Conservation (phyloP, 176 grass and related monocot species). For the Melocanna baccifera region DNA sequence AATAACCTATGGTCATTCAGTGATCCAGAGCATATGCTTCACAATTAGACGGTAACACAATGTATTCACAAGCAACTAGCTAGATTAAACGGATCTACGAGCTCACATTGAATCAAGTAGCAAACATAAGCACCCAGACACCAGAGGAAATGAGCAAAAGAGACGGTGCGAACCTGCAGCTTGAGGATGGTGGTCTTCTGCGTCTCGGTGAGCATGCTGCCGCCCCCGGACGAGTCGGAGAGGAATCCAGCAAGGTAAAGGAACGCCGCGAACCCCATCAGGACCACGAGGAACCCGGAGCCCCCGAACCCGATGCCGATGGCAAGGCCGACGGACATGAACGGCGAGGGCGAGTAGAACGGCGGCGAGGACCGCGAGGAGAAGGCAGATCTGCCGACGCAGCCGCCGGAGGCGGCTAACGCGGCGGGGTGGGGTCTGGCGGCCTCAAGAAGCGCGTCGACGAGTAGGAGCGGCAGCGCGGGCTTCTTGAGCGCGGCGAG, state of each 20-base stretch:
- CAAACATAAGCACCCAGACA: not conserved
- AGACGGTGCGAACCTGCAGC: constrained; percentile 54
- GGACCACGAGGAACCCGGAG: constrained; percentile 52
- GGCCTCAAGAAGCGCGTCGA: constrained; percentile 56
- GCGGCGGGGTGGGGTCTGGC: constrained; percentile 45
- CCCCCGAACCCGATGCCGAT: constrained; percentile 70
- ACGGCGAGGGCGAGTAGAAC: constrained; percentile 74
- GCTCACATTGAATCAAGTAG: too few species aligned
- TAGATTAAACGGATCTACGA: too few species aligned
- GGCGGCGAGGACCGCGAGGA: constrained; percentile 46
- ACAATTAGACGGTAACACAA: too few species aligned
- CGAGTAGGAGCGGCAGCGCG: constrained; percentile 52
- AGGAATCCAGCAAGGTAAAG: constrained; percentile 74
- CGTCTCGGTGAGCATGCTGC: constrained; percentile 68
- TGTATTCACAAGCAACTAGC: too few species aligned
- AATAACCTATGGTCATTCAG: too few species aligned
- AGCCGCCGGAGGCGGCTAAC: constrained; percentile 69
- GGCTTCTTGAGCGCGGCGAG: constrained; percentile 59
- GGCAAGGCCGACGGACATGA: constrained; percentile 58
- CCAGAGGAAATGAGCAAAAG: not conserved
- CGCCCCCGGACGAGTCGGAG: constrained; percentile 50
- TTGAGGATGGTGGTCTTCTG: constrained; percentile 90
- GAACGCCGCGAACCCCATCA: constrained; percentile 72
- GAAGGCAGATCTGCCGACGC: constrained; percentile 71
- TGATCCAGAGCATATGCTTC: too few species aligned